Conservation (phyloP, 164 flowering plant genomes). For the Chimonanthus salicifolius region DNA sequence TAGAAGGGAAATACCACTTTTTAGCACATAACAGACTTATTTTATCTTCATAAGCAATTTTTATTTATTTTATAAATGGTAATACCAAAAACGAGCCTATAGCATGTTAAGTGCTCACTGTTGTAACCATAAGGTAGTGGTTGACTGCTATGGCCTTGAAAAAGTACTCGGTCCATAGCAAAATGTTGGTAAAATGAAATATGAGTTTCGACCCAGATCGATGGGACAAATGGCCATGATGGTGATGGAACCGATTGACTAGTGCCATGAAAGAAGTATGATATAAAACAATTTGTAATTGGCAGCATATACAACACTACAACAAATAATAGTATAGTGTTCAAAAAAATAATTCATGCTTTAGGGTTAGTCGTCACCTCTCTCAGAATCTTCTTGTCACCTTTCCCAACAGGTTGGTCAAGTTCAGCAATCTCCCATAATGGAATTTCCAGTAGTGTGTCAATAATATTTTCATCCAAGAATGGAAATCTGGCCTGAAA, state of each 20-base stretch:
- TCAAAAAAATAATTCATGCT: background rate
- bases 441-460: slow-evolving; percentile 67
- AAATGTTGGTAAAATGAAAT: too few species aligned
- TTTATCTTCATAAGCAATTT: background rate
- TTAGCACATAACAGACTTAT: too few species aligned
- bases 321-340: background rate
- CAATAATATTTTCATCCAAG: slow-evolving; percentile 94
- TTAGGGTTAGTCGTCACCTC: slow-evolving; percentile 43
- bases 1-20: too few species aligned
- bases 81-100: too few species aligned
- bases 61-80: too few species aligned
- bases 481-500: slow-evolving; percentile 90
- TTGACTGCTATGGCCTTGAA: too few species aligned
- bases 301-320: background rate
- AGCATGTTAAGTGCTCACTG: too few species aligned
- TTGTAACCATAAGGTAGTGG: too few species aligned
- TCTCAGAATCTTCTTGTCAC: slow-evolving; percentile 94
- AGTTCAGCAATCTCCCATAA: slow-evolving; percentile 88
- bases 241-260: background rate
- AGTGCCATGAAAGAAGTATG: background rate
- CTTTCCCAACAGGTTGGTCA: slow-evolving; percentile 74
- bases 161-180: too few species aligned
- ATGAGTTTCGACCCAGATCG: too few species aligned
- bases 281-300: too few species aligned
- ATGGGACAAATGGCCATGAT: too few species aligned